A percentile compares a stretch with the other conserved stretches of the same genome.
Conservation (phyloP, 108 stramenopile species). For the Nitzschia inconspicua region DNA sequence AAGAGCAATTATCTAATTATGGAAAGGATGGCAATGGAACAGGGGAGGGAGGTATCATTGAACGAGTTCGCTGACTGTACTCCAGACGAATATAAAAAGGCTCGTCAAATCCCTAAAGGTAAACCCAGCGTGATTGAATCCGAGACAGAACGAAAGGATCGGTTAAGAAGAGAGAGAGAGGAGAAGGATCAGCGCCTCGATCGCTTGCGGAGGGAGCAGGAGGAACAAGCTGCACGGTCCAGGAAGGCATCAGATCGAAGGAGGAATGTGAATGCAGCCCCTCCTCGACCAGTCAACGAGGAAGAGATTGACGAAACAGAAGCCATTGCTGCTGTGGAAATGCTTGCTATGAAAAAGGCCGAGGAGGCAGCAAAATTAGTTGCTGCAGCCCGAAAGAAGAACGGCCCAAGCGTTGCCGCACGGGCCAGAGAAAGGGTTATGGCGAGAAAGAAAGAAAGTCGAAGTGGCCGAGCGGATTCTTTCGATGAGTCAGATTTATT, state of each 20-base stretch:
- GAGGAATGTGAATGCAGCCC: conserved; percentile 22
- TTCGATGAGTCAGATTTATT: too few relatives aligned
- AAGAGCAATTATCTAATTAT: conserved; percentile 72
- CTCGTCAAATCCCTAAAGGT: too few relatives aligned
- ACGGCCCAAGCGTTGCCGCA: background rate
- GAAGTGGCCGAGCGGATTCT: too few relatives aligned
- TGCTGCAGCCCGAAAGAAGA: background rate
- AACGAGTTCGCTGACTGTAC: conserved; percentile 84
- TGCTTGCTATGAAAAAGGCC: background rate
- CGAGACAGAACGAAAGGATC: conserved; percentile 3
- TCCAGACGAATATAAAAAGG: conserved; percentile 64
- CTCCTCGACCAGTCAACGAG: conserved; percentile 25
- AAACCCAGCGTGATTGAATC: too few relatives aligned
- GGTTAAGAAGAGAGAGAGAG: background rate
- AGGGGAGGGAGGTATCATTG: conserved; percentile 62
- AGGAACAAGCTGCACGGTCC: background rate
- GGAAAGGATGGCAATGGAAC: conserved; percentile 76
- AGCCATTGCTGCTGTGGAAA: conserved; percentile 42
- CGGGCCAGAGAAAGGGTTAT: background rate
- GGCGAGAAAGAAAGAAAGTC: background rate
- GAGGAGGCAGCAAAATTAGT: conserved; percentile 14
- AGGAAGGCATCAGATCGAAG: conserved; percentile 6
- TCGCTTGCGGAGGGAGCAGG: background rate
- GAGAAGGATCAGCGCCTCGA: conserved; percentile 5
- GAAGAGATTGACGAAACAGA: conserved; percentile 47